A percentile compares a stretch with the other conserved stretches of the same genome.
Evolutionary conservation across 1,139 yeast species (phyloP).

Genomic region (Sugiyamaella novakii): DNA sequence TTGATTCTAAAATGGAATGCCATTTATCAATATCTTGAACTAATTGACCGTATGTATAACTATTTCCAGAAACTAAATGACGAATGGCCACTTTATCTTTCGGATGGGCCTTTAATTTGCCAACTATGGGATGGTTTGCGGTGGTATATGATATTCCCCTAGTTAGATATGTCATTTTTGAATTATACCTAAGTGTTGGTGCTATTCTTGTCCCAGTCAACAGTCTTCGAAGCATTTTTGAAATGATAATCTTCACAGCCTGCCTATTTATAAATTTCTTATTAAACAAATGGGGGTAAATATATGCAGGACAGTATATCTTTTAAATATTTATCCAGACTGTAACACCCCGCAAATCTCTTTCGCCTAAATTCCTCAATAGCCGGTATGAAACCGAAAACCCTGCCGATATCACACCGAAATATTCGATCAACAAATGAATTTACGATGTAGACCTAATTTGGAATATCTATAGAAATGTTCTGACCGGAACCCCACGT

Average conservation of each 20-base stretch:
- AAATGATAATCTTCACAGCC: too few relatives aligned
- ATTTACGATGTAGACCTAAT: too few relatives aligned
- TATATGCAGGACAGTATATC: too few relatives aligned
- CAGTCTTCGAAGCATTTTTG: not conserved
- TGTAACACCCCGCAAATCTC: too few relatives aligned
- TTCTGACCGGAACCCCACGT: too few relatives aligned
- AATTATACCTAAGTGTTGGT: not conserved
- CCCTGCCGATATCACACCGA: too few relatives aligned
- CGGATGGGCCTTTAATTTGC: slow-evolving; percentile 32
- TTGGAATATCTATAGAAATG: too few relatives aligned
- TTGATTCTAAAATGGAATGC: slow-evolving; percentile 30
- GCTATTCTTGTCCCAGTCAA: not conserved
- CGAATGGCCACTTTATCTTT: slow-evolving; percentile 38
- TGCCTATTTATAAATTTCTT: not conserved
- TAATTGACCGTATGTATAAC: slow-evolving; percentile 39
- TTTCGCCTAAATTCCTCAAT: too few relatives aligned
- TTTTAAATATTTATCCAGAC: too few relatives aligned
- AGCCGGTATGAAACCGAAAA: too few relatives aligned
- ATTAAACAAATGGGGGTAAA: not conserved
- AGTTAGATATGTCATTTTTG: not conserved
- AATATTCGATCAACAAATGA: too few relatives aligned
- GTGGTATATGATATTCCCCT: slow-evolving; percentile 2
- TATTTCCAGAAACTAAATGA: slow-evolving; percentile 40
- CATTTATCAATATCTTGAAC: slow-evolving; percentile 37
- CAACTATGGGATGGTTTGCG: slow-evolving; percentile 32